Evolutionary conservation across 352 stramenopile genomes (phyloP), one percentile per base, ranked within the genome.

Genomic region (Pythium rhizo-oryzae): DNA sequence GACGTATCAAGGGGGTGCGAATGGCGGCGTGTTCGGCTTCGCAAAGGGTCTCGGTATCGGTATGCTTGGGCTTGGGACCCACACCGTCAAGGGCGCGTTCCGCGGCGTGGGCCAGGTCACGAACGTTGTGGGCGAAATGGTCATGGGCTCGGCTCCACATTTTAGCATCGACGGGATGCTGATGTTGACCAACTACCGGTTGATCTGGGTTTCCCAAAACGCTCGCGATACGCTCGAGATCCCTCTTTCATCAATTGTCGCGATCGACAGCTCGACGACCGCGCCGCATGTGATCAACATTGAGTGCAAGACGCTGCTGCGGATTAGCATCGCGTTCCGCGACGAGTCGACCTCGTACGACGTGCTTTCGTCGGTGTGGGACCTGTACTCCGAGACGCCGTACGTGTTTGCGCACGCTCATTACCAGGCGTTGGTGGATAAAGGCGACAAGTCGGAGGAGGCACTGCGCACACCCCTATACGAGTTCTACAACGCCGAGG

Each of bases 141-240:
- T 95, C 19, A 71, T 95, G 47, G 89, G 89, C 19, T 86, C 84
- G 44, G 89, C 88, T 16, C 86, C 84, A 19, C 89, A 96, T 62
- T 96, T 95, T 71, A 95, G 85, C 41, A 93, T 96, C 65, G 87
- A 96, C 57, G 89, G 89, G 0, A 87, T 78, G 52, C 67, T 96
- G 23, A 67, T 94, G 58, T 69, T 95, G 9, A 96, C 87, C 13
- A 96, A 94, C 66, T 94, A 93, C 53, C 87, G 89, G 24, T 76
- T 96, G 8, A 93, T 96, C 52, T 96, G 89, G 89, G 80, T 89
- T 65, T 90, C 89, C 6, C 75, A 87, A 59, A 92, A 76, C 65
- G 89, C 83, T 0, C 80, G 90, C 54, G 89, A 95, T 59, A 82
- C 83, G 7, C 85, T 96, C 73, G 83, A 95, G 64, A 93, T 96